Evolutionary conservation across 2,329 filamentous ascomycete species (phyloP).

Genomic region (Paradendryphiella salina): DNA sequence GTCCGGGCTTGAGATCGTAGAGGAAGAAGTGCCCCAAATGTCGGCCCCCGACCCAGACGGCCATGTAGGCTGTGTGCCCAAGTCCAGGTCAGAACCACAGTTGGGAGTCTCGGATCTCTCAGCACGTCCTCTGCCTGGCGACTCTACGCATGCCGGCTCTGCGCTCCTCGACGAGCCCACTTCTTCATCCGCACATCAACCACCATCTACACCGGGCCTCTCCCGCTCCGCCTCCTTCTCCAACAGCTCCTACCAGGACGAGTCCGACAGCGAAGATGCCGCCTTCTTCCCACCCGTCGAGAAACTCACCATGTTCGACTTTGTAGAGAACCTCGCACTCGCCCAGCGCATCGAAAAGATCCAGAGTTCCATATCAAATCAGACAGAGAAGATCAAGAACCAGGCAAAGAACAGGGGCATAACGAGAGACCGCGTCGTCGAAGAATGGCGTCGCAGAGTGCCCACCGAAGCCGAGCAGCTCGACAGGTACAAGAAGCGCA

Average conservation of each 20-base stretch:
- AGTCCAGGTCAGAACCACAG: constrained; percentile 39
- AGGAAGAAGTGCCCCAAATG: constrained; percentile 38
- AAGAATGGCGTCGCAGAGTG: constrained; percentile 85
- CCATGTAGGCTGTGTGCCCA: constrained; percentile 17
- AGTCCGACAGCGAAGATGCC: constrained; percentile 71
- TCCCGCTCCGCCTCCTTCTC: constrained; percentile 82
- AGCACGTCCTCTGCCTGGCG: constrained; percentile 26
- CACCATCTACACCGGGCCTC: constrained; percentile 57
- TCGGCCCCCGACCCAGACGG: constrained; percentile 28
- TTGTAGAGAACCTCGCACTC: constrained; percentile 89
- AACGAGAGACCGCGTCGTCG: constrained; percentile 87
- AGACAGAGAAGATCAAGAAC: constrained; percentile 84
- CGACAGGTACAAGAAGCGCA: constrained; percentile 83
- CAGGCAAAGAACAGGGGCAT: constrained; percentile 76
- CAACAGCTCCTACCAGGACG: constrained; percentile 84
- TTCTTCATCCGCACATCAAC: constrained; percentile 52
- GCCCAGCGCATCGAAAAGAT: constrained; percentile 89
- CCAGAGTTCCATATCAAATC: constrained; percentile 77
- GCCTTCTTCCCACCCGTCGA: constrained; percentile 77
- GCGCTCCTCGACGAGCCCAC: constrained; percentile 48
- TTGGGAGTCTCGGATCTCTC: constrained; percentile 35
- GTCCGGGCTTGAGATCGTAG: constrained; percentile 37
- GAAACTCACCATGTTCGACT: constrained; percentile 85
- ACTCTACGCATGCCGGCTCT: constrained; percentile 33
- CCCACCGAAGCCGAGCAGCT: constrained; percentile 90